phyloP scores from a whole-genome alignment of 2,329 filamentous ascomycete species.

The Lachnellula cervina region DNA sequence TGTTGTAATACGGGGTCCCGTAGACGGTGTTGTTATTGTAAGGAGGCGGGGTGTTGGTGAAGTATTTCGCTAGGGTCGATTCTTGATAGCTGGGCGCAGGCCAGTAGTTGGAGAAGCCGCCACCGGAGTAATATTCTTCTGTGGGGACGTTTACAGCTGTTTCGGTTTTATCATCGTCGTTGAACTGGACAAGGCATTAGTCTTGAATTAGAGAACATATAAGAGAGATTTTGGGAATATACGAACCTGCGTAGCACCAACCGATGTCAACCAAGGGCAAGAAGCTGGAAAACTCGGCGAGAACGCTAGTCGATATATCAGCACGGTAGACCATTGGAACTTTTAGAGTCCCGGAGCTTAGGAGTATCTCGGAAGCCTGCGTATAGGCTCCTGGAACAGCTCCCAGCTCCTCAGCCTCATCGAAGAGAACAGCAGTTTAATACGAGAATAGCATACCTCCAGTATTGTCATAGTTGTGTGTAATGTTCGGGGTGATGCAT shows the following conservation, averaged over 20 bases:
- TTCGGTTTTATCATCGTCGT: constrained; percentile 40
- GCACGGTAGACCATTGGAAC: no score
- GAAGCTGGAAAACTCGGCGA: constrained; percentile 41
- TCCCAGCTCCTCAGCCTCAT: no score
- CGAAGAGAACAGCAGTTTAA: no score
- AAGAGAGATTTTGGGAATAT: constrained; percentile 30
- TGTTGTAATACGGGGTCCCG: constrained; percentile 42
- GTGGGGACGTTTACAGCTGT: constrained; percentile 18
- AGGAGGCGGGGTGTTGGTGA: constrained; percentile 18
- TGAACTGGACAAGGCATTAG: background rate
- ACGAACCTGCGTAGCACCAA: constrained; percentile 46
- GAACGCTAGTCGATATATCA: constrained; percentile 30
- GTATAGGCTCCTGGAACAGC: no score
- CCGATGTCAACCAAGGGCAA: constrained; percentile 46
- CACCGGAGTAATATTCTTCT: constrained; percentile 52
- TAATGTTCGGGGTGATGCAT: constrained; percentile 23
- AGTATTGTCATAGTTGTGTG: constrained; percentile 26
- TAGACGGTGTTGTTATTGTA: constrained; percentile 6
- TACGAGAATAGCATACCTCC: no score
- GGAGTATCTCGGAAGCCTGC: no score
- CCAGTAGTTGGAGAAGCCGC: constrained; percentile 62
- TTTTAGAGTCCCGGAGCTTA: no score
- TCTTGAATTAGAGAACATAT: constrained; percentile 24
- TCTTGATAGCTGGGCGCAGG: constrained; percentile 44
- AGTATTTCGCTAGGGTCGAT: constrained; percentile 22